Evolutionary conservation across 163 green algal genomes (phyloP).

Genomic region (Chloroidium sp.): DNA sequence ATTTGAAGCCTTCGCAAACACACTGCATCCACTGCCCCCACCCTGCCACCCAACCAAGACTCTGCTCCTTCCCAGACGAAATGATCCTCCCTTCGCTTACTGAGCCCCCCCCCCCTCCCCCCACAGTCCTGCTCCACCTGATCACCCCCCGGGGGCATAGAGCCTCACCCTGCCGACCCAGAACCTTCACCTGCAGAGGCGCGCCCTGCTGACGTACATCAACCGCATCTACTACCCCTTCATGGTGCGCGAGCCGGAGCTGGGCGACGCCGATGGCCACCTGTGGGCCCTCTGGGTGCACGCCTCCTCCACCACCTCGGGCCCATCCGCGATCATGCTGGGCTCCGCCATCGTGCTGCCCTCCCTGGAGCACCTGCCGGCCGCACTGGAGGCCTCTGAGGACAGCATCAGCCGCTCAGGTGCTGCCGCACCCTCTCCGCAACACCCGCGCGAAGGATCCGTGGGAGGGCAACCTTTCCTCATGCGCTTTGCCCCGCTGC

Average conservation of each 20-base stretch:
- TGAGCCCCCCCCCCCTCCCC: too few species aligned
- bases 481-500: too few species aligned
- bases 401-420: conserved; percentile 18
- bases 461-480: too few species aligned
- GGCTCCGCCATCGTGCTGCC: conserved; percentile 52
- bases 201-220: conserved; percentile 76
- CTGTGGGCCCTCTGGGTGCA: conserved; percentile 56
- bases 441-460: too few species aligned
- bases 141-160: too few species aligned
- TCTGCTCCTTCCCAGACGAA: too few species aligned
- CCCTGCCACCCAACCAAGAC: too few species aligned
- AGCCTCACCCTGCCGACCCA: too few species aligned
- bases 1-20: too few species aligned
- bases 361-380: conserved; percentile 32
- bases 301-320: conserved; percentile 28
- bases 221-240: conserved; percentile 75
- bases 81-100: too few species aligned
- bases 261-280: conserved; percentile 10
- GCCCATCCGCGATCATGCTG: conserved; percentile 15
- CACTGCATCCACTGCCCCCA: too few species aligned
- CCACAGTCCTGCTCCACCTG: too few species aligned
- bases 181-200: conserved; percentile 17
- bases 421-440: background rate
- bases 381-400: conserved; percentile 22
- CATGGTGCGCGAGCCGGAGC: conserved; percentile 55